Percentiles rank a stretch among this genome's conserved stretches.
Conservation (phyloP, 257 asterid genomes). For the Solanum clarkiae region DNA sequence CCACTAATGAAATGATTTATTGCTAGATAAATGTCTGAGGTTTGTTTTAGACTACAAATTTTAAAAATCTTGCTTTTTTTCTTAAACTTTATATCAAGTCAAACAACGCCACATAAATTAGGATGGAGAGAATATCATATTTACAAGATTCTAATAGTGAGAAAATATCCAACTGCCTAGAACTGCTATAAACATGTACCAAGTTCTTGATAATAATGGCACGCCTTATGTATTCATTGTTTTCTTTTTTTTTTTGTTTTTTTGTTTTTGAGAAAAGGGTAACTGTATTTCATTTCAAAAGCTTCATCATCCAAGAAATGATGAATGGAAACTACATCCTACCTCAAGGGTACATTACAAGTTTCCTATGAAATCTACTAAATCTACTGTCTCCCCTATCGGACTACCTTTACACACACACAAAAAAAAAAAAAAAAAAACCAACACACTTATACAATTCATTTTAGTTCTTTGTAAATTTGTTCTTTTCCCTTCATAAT, state of each 20-base stretch:
- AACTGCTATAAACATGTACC: background rate
- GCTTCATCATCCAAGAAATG: too few species aligned
- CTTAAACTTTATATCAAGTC: background rate
- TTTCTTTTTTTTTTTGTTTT: background rate
- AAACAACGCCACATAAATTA: background rate
- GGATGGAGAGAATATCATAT: background rate
- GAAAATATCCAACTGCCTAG: background rate
- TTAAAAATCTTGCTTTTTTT: background rate
- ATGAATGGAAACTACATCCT: too few species aligned
- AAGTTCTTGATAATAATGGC: background rate
- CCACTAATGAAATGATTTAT: background rate
- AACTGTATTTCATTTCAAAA: too few species aligned
- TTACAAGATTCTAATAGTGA: background rate
- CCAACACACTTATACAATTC: too few species aligned
- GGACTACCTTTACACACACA: too few species aligned
- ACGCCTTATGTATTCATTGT: background rate
- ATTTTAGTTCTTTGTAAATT: too few species aligned
- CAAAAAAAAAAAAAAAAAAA: too few species aligned
- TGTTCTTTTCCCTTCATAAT: too few species aligned
- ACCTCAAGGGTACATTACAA: too few species aligned
- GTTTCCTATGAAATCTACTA: too few species aligned
- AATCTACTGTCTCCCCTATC: too few species aligned
- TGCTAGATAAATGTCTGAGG: background rate
- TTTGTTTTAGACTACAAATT: background rate
- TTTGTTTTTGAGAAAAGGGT: too few species aligned